These are phyloP conservation scores for Begonia masoniana DNA, from an alignment of 306 rosid genomes.

Conservation along the genomic window DNA sequence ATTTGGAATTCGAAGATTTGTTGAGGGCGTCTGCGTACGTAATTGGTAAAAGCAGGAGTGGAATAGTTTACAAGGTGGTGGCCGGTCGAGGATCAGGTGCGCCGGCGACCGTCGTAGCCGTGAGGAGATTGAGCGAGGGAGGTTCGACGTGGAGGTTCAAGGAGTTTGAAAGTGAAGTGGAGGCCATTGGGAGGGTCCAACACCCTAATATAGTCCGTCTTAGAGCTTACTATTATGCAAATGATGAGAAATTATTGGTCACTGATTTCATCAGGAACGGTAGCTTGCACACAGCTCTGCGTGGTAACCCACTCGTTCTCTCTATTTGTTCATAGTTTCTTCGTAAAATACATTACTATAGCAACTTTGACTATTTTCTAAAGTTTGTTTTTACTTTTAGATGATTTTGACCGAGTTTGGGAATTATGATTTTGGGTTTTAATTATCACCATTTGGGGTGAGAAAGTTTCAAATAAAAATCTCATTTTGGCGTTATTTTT, in stretches of 20 bases:
- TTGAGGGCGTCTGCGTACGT: conserved; percentile 84
- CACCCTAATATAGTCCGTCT: conserved; percentile 59
- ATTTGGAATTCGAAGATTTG: conserved; percentile 63
- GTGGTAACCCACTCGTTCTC: conserved; percentile 27
- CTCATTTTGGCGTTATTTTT: no score
- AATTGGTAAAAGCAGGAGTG: conserved; percentile 72
- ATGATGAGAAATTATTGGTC: conserved; percentile 58
- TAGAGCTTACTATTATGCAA: conserved; percentile 67
- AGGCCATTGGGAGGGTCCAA: conserved; percentile 54
- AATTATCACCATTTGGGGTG: no score
- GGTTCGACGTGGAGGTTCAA: conserved; percentile 61
- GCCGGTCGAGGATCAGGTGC: conserved; percentile 34
- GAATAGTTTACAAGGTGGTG: conserved; percentile 66
- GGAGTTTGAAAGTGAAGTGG: conserved; percentile 65
- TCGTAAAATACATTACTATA: no score
- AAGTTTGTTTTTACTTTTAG: no score
- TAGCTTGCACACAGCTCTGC: conserved; percentile 48
- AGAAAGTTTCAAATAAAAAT: no score
- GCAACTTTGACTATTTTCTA: no score
- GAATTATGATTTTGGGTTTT: no score
- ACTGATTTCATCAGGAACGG: conserved; percentile 72
- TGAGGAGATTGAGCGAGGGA: conserved; percentile 55
- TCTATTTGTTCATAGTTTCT: not conserved
- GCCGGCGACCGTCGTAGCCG: conserved; percentile 45
- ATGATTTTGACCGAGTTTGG: no score